Percentiles rank a stretch among this genome's conserved stretches.
These are phyloP conservation scores for Neurospora sp. DNA, from an alignment of 495 filamentous ascomycete genomes.

Conservation along the genomic window DNA sequence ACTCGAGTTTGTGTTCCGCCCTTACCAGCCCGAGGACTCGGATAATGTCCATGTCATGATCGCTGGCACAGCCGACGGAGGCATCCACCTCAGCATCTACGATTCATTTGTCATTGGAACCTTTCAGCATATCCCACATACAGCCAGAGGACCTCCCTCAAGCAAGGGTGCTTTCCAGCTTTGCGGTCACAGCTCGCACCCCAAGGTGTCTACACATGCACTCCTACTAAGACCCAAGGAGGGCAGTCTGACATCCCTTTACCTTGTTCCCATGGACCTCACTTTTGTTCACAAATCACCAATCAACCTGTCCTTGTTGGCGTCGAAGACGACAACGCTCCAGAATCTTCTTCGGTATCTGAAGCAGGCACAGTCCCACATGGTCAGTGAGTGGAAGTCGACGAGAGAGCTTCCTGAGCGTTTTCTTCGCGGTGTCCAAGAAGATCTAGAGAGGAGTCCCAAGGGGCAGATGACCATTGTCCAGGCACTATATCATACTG, in stretches of 20 bases:
- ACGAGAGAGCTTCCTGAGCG: constrained; percentile 68
- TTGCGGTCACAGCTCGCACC: constrained; percentile 58
- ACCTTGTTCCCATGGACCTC: constrained; percentile 70
- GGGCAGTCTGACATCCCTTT: constrained; percentile 28
- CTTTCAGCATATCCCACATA: constrained; percentile 31
- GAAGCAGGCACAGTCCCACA: constrained; percentile 60
- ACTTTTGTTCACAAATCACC: constrained; percentile 72
- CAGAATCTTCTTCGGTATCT: constrained; percentile 81
- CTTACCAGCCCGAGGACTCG: constrained; percentile 48
- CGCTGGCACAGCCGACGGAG: constrained; percentile 65
- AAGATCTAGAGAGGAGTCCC: constrained; percentile 40
- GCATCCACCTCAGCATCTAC: constrained; percentile 76
- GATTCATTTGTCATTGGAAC: constrained; percentile 80
- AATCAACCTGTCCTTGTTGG: constrained; percentile 67
- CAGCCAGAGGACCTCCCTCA: not conserved
- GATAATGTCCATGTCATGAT: constrained; percentile 75
- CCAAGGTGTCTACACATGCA: constrained; percentile 63
- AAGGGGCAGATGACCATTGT: constrained; percentile 44
- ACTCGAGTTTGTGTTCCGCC: constrained; percentile 60
- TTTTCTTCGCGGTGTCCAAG: constrained; percentile 66
- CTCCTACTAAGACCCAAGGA: constrained; percentile 44
- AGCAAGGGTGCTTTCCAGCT: constrained; percentile 25
- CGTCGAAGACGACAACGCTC: constrained; percentile 76
- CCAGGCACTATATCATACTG: constrained; percentile 74
- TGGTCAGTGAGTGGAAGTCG: constrained; percentile 70